Percentiles rank a stretch among this genome's conserved stretches.
Evolutionary conservation across 2,329 filamentous ascomycete genomes (phyloP).

Genomic region (Mycosphaerella sp.): DNA sequence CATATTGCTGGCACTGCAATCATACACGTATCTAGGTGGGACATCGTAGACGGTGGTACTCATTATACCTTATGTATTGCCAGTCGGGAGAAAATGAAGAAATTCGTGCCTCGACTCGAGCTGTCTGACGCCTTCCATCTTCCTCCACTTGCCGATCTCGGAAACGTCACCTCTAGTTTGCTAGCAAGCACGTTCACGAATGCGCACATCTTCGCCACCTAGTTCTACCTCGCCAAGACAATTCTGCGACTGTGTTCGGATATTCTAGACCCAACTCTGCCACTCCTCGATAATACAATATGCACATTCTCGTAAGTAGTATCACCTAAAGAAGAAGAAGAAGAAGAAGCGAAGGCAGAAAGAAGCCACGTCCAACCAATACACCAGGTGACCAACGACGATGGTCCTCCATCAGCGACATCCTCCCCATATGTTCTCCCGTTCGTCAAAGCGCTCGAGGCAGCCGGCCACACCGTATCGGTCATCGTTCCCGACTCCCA

Average conservation of each 20-base stretch:
- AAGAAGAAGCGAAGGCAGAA: too few species aligned
- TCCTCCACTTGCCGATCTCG: background rate
- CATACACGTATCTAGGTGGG: too few species aligned
- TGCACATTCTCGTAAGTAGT: conserved; percentile 7
- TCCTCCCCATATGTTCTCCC: conserved; percentile 47
- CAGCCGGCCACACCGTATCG: conserved; percentile 76
- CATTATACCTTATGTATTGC: too few species aligned
- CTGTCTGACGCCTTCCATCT: background rate
- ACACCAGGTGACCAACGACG: conserved; percentile 46
- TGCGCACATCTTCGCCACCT: too few species aligned
- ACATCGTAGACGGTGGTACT: too few species aligned
- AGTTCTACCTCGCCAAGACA: too few species aligned
- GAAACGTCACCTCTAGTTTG: background rate
- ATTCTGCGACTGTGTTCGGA: too few species aligned
- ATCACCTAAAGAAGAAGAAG: background rate
- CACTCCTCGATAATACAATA: background rate
- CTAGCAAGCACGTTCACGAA: background rate
- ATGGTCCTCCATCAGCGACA: conserved; percentile 46
- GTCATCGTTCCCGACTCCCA: conserved; percentile 88
- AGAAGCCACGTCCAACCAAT: background rate
- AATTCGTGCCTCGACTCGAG: background rate
- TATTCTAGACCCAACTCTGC: too few species aligned
- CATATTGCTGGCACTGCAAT: too few species aligned
- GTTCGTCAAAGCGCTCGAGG: conserved; percentile 43
- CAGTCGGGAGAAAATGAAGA: too few species aligned